A percentile compares a stretch with the other conserved stretches of the same genome.
Conservation (phyloP, 257 asterid genomes). For the Petunia axillaris region DNA sequence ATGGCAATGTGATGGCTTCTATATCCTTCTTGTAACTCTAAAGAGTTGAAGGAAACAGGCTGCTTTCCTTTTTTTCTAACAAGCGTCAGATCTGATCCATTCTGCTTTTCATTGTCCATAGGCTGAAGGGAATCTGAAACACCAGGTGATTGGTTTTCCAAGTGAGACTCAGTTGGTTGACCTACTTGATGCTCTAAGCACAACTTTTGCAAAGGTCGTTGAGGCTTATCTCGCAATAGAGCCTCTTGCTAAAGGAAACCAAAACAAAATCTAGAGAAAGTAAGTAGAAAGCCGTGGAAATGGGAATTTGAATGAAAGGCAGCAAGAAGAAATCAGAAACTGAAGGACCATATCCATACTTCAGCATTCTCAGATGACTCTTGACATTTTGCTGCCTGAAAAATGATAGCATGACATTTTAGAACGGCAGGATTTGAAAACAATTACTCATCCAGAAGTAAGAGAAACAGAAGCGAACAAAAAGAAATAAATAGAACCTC, state of each 20-base stretch:
- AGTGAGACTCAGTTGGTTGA: background rate
- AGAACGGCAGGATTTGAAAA: background rate
- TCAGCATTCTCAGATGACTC: background rate
- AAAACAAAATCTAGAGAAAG: background rate
- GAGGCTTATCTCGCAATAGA: background rate
- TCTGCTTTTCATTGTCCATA: slow-evolving; percentile 14
- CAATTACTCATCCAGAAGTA: background rate
- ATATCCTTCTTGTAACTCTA: slow-evolving; percentile 5
- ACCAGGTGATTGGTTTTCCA: too few species aligned
- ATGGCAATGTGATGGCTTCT: slow-evolving; percentile 21
- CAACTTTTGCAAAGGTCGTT: background rate
- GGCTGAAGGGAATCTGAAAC: background rate
- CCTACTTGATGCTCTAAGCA: background rate
- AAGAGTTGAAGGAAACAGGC: slow-evolving; percentile 30
- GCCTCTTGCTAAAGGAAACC: background rate
- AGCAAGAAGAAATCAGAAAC: background rate
- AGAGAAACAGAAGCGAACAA: background rate
- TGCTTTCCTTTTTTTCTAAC: slow-evolving; percentile 28
- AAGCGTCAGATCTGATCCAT: slow-evolving; percentile 11
- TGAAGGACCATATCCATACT: slow-evolving; percentile 1
- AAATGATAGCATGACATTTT: background rate
- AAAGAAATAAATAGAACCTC: slow-evolving; percentile 36
- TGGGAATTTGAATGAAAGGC: background rate
- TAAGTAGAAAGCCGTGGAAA: background rate
- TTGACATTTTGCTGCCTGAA: slow-evolving; percentile 26